phyloP scores from a whole-genome alignment of 495 filamentous ascomycete species.

The Lichina pygmaea region DNA sequence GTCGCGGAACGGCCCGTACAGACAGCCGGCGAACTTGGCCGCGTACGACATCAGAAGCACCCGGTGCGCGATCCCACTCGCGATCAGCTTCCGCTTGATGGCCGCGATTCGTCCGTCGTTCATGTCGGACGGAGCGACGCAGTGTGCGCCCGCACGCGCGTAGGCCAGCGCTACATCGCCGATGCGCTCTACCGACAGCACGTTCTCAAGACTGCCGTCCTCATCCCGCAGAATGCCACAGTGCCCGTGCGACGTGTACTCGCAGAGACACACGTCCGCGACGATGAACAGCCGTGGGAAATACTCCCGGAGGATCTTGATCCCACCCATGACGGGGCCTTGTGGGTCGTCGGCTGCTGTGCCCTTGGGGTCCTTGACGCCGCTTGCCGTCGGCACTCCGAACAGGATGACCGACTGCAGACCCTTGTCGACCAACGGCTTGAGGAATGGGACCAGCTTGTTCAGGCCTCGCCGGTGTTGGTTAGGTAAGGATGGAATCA shows the following conservation, averaged over 20 bases:
- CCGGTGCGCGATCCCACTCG: constrained; percentile 68
- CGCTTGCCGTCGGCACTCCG: constrained; percentile 58
- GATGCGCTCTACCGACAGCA: constrained; percentile 72
- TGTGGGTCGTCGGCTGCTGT: constrained; percentile 82
- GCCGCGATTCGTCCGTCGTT: constrained; percentile 90
- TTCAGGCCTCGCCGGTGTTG: constrained; percentile 75
- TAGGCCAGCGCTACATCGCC: constrained; percentile 83
- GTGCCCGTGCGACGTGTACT: constrained; percentile 97
- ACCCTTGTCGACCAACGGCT: constrained; percentile 66
- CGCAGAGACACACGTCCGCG: constrained; percentile 86
- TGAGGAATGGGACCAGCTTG: constrained; percentile 56
- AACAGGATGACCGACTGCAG: constrained; percentile 85
- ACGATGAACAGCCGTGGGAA: constrained; percentile 80
- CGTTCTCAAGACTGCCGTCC: constrained; percentile 79
- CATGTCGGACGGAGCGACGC: constrained; percentile 94
- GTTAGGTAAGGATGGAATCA: constrained; percentile 70
- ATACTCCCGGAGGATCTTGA: constrained; percentile 49
- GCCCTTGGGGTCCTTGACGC: constrained; percentile 69
- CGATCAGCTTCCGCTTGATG: constrained; percentile 89
- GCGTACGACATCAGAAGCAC: constrained; percentile 89
- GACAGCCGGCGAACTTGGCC: constrained; percentile 85
- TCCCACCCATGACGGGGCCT: constrained; percentile 69
- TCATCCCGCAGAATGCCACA: constrained; percentile 70
- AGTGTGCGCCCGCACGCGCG: constrained; percentile 79
- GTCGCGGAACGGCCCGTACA: constrained; percentile 94